These are phyloP conservation scores for Desmodesmus armatus DNA, from an alignment of 139 green algal species.

Conservation along the genomic window DNA sequence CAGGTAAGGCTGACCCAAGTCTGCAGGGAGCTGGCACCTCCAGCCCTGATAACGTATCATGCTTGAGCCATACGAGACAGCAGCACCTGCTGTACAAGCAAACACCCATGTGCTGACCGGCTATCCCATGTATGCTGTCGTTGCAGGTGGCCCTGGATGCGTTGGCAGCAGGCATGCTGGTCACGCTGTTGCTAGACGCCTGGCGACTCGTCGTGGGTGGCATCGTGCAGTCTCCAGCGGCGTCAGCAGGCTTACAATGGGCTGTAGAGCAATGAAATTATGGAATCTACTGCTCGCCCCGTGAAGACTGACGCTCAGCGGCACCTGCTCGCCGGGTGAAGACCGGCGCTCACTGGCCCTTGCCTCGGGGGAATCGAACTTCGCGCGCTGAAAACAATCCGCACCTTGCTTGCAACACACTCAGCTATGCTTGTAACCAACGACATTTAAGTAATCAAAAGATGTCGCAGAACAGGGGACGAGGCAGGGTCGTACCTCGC, in stretches of 20 bases:
- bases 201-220: slow-evolving; percentile 89
- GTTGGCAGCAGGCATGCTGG: slow-evolving; percentile 92
- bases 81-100: background rate
- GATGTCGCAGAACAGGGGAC: background rate
- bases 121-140: no score
- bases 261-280: background rate
- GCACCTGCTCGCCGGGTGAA: no score
- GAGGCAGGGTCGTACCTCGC: background rate
- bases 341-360: no score
- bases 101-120: no score
- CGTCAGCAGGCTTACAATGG: slow-evolving; percentile 29
- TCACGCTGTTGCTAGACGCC: slow-evolving; percentile 94
- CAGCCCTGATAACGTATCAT: no score
- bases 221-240: slow-evolving; percentile 59
- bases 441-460: no score
- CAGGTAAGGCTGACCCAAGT: slow-evolving; percentile 48
- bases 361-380: no score
- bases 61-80: background rate
- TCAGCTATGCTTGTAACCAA: background rate
- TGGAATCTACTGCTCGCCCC: background rate
- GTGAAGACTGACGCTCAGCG: no score
- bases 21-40: no score
- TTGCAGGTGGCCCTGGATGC: slow-evolving; percentile 47
- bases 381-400: background rate
- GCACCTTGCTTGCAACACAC: background rate